Evolutionary conservation across 169 alveolate species (phyloP), one percentile per base, ranked within the genome.

Genomic region (Amoebophrya sp.): DNA sequence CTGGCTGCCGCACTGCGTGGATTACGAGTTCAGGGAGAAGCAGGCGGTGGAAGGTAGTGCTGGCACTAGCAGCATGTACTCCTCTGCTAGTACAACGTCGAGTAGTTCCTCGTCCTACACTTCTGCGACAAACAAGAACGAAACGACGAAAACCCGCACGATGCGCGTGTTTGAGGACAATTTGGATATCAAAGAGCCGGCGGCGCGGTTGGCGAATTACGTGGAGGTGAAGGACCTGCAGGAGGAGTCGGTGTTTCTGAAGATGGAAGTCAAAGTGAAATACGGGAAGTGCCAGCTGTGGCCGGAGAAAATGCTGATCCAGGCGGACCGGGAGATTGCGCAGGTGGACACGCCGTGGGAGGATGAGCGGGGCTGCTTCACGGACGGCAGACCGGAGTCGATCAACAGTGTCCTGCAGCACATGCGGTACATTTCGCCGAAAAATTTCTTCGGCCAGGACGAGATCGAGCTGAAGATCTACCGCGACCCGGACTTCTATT

Each of bases 311-410:
- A n/a, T 66, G 38, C 83, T 66, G 12, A 66, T 66, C 18, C 83
- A 25, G 32, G 29, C 83, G 7, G 83, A 66, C 83, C 83, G 83
- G 35, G 83, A 66, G 35, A 66, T 66, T 25, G 83, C 83, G 29
- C 83, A 66, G 1, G 83, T 66, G 38, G 83, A 66, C 32, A 66
- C 83, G 83, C 83, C 83, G 32, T 66, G 83, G 83, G 83, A 66
- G 35, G 83, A 66, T 25, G 83, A 66, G 32, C 1, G 32, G 32
- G 83, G 83, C 7, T 66, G 83, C 18, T 66, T 66, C 18, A 66
- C 83, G 29, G 83, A 66, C 83, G 83, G 83, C 32, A 7, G 83
- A 1, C 83, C 83, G 83, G 10, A 25, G 10, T 12, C 35, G 32
- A 66, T 66, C 32, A 7, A 66, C 35, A 2, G 83, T 3, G 32